A percentile compares a stretch with the other conserved stretches of the same genome.
phyloP scores from a whole-genome alignment of 371 early-diverging fungal genomes.

The Zopfochytrium polystomum region DNA sequence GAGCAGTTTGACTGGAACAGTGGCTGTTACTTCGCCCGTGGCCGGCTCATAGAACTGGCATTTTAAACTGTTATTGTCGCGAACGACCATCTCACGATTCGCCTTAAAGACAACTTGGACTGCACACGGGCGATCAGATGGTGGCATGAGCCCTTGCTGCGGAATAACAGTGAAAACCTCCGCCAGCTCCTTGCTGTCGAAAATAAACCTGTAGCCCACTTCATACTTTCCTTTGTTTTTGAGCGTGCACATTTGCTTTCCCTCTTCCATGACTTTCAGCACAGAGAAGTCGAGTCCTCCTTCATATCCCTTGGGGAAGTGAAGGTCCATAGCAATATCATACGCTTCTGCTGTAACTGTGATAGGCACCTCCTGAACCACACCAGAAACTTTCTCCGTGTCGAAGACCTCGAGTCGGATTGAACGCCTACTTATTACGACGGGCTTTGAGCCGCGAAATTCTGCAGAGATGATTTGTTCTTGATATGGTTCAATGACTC shows the following conservation, averaged over 20 bases:
- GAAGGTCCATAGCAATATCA: slow-evolving; percentile 57
- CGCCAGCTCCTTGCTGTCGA: slow-evolving; percentile 44
- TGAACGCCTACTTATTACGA: slow-evolving; percentile 43
- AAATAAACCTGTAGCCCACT: slow-evolving; percentile 51
- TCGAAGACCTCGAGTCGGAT: slow-evolving; percentile 53
- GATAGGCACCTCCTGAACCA: slow-evolving; percentile 49
- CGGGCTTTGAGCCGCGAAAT: slow-evolving; percentile 47
- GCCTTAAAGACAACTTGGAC: slow-evolving; percentile 52
- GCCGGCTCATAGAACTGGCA: slow-evolving; percentile 53
- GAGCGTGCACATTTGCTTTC: slow-evolving; percentile 50
- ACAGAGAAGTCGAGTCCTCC: slow-evolving; percentile 58
- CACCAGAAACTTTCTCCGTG: slow-evolving; percentile 46
- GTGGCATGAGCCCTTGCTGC: slow-evolving; percentile 49
- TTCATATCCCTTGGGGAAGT: slow-evolving; percentile 57
- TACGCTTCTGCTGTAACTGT: slow-evolving; percentile 58
- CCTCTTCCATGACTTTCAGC: slow-evolving; percentile 54
- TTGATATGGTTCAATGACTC: slow-evolving; percentile 39
- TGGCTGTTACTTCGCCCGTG: slow-evolving; percentile 50
- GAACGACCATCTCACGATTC: slow-evolving; percentile 38
- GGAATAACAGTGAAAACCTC: slow-evolving; percentile 48
- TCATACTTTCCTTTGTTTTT: slow-evolving; percentile 57
- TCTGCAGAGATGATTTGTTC: slow-evolving; percentile 47
- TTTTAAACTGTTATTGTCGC: slow-evolving; percentile 41
- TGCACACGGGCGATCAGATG: slow-evolving; percentile 55
- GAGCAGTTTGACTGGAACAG: slow-evolving; percentile 49